These are phyloP conservation scores for Barnettozyma pratensis DNA, from an alignment of 805 yeast species.

Conservation along the genomic window DNA sequence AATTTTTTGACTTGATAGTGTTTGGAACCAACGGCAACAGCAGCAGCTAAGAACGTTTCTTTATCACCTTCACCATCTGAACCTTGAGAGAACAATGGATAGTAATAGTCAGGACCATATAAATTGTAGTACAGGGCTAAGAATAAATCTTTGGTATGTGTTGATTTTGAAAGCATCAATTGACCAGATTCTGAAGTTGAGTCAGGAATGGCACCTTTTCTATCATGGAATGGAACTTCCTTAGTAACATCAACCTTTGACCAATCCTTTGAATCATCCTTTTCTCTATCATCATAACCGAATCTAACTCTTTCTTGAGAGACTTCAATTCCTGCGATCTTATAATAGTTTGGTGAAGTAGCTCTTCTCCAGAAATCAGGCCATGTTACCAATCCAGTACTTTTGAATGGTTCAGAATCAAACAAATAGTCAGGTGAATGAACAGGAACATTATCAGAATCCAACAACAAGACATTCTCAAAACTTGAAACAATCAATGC, in stretches of 20 bases:
- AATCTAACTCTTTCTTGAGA: slow-evolving; percentile 34
- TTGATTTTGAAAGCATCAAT: slow-evolving; percentile 47
- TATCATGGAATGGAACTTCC: slow-evolving; percentile 50
- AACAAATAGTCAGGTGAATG: slow-evolving; percentile 59
- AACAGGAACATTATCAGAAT: slow-evolving; percentile 69
- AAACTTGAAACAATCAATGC: slow-evolving; percentile 69
- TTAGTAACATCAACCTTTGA: not conserved
- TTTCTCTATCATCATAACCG: slow-evolving; percentile 35
- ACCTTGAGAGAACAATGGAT: slow-evolving; percentile 53
- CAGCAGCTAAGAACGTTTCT: slow-evolving; percentile 55
- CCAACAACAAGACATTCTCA: slow-evolving; percentile 67
- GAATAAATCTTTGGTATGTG: slow-evolving; percentile 49
- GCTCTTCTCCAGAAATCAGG: slow-evolving; percentile 89
- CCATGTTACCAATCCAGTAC: slow-evolving; percentile 57
- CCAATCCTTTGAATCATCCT: slow-evolving; percentile 18
- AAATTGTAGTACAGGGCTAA: slow-evolving; percentile 55
- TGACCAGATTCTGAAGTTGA: slow-evolving; percentile 65
- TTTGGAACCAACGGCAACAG: slow-evolving; percentile 52
- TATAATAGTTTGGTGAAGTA: slow-evolving; percentile 67
- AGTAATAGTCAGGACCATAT: slow-evolving; percentile 55
- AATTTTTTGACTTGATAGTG: slow-evolving; percentile 57
- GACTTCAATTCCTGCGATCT: slow-evolving; percentile 54
- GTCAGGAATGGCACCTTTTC: slow-evolving; percentile 56
- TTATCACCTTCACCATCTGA: slow-evolving; percentile 54
- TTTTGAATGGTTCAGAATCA: slow-evolving; percentile 47